Conservation (phyloP, 768 basidiomycete species). For the Lentinula edodes region DNA sequence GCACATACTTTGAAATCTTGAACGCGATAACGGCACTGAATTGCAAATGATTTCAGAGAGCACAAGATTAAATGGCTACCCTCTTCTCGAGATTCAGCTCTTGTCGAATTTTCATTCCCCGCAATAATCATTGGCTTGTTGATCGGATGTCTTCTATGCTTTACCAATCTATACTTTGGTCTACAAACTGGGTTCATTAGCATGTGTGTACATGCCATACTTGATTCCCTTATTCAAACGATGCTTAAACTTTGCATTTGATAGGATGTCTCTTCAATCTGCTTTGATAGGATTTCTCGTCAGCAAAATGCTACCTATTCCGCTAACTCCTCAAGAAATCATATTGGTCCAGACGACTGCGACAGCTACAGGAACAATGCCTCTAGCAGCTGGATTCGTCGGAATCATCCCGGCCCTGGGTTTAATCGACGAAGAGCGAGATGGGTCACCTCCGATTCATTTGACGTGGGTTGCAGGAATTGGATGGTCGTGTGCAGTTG, state of each 20-base stretch:
- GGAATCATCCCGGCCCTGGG: slow-evolving; percentile 77
- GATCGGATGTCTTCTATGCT: slow-evolving; percentile 85
- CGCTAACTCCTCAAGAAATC: slow-evolving; percentile 86
- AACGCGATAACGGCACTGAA: too few species aligned
- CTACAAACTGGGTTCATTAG: slow-evolving; percentile 89
- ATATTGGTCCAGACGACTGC: slow-evolving; percentile 94
- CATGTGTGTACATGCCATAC: slow-evolving; percentile 42
- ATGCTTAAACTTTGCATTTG: slow-evolving; percentile 1
- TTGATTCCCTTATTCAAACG: background rate
- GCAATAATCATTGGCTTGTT: slow-evolving; percentile 75
- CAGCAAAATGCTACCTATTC: slow-evolving; percentile 65
- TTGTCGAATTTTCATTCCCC: slow-evolving; percentile 25
- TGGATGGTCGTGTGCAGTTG: slow-evolving; percentile 85
- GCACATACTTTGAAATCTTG: background rate
- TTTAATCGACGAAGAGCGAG: slow-evolving; percentile 65
- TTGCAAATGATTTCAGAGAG: background rate
- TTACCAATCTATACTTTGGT: slow-evolving; percentile 88
- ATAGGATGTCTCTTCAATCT: slow-evolving; percentile 93
- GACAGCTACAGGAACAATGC: slow-evolving; percentile 91
- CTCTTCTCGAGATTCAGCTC: background rate
- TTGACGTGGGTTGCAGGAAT: slow-evolving; percentile 71
- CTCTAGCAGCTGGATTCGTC: slow-evolving; percentile 57
- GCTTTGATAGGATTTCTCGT: slow-evolving; percentile 88
- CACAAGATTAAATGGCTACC: background rate
- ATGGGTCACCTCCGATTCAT: slow-evolving; percentile 71